phyloP scores from a whole-genome alignment of 768 basidiomycete species.

The Boletus rubroflammeus region DNA sequence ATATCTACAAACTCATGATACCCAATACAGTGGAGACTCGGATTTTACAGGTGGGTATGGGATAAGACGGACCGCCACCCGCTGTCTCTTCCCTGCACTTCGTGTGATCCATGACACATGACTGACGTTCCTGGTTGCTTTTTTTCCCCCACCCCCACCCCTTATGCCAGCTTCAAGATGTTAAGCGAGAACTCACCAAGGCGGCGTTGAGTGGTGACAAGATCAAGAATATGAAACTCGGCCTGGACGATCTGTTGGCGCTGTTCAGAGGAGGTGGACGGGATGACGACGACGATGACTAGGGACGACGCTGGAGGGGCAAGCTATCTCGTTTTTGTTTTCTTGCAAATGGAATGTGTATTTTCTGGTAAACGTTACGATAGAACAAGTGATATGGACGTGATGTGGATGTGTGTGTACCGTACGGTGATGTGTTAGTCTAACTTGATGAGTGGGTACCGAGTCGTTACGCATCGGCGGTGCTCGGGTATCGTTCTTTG shows the following conservation, averaged over 20 bases:
- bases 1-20: constrained; percentile 87
- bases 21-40: constrained; percentile 85
- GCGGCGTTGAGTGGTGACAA: constrained; percentile 89
- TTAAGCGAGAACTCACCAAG: constrained; percentile 78
- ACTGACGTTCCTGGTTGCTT: constrained; percentile 1
- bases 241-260: constrained; percentile 81
- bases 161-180: constrained; percentile 69
- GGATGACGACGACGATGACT: constrained; percentile 48
- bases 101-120: not conserved
- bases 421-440: not conserved
- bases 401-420: not conserved
- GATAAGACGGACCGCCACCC: not conserved
- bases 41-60: constrained; percentile 57
- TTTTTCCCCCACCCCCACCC: constrained; percentile 19
- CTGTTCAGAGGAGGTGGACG: constrained; percentile 61
- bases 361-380: not conserved
- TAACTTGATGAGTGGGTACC: not conserved
- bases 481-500: too few relatives aligned
- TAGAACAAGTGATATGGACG: not conserved
- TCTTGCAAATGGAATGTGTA: not conserved
- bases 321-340: not conserved
- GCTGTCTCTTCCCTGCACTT: not conserved
- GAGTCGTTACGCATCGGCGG: too few relatives aligned
- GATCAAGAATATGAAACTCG: constrained; percentile 78
- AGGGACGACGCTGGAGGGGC: not conserved